Percentiles rank a stretch among this genome's conserved stretches.
phyloP scores from a whole-genome alignment of 2,329 filamentous ascomycete species.

The Didymella lethalis region DNA sequence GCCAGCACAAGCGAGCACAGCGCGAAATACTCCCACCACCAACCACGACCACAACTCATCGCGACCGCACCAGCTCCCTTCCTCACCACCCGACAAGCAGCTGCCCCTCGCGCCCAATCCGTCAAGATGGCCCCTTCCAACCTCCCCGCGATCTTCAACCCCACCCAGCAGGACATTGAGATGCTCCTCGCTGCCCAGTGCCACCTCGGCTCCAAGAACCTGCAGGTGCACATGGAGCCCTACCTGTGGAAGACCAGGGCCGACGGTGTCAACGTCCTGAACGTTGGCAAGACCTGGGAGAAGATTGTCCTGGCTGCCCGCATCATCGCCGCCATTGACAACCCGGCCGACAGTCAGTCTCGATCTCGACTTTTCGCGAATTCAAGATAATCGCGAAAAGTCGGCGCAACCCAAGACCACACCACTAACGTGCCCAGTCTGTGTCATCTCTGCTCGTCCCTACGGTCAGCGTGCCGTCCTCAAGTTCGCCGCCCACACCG shows the following conservation, averaged over 20 bases:
- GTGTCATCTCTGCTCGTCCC: conserved; percentile 98
- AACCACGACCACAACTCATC: conserved; percentile 21
- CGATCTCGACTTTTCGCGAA: neutral
- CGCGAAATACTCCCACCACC: conserved; percentile 13
- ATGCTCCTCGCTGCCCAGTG: conserved; percentile 96
- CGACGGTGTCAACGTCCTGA: conserved; percentile 98
- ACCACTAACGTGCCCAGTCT: conserved; percentile 33
- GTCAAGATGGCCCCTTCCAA: conserved; percentile 92
- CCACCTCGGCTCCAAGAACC: conserved; percentile 98
- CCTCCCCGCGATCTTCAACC: conserved; percentile 94
- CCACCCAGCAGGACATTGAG: conserved; percentile 98
- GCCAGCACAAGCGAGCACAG: conserved; percentile 8
- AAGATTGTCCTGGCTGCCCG: conserved; percentile 99
- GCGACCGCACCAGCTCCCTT: conserved; percentile 29
- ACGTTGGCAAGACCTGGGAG: conserved; percentile 99
- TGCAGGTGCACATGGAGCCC: conserved; percentile 99
- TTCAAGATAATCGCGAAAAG: neutral
- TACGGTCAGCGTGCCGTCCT: conserved; percentile 99
- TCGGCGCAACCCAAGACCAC: conserved; percentile 21
- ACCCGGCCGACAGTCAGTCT: conserved; percentile 92
- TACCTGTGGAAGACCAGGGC: conserved; percentile 99
- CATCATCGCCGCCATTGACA: conserved; percentile 98
- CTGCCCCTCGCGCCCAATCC: conserved; percentile 41
- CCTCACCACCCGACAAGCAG: conserved; percentile 34
- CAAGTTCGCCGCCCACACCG: conserved; percentile 99